Percentiles rank a stretch among this genome's conserved stretches.
Evolutionary conservation across 148 eudicot species (phyloP).

Genomic region (Dysphania ambrosioides): DNA sequence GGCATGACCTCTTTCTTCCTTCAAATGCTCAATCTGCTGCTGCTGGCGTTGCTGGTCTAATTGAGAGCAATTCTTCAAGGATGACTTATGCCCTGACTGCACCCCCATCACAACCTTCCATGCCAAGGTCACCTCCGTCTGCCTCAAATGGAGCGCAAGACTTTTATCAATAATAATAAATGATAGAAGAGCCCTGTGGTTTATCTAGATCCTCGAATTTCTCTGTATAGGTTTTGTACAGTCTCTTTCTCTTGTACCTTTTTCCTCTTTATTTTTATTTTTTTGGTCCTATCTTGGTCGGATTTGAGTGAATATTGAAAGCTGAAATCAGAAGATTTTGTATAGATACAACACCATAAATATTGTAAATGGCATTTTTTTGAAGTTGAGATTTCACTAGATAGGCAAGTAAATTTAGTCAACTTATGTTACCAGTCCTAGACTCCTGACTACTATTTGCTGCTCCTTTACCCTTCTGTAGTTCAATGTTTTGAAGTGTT

Average conservation of each 20-base stretch:
- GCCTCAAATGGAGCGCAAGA: conserved; percentile 49
- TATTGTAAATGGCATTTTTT: conserved; percentile 12
- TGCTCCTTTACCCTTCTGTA: background rate
- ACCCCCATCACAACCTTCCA: conserved; percentile 55
- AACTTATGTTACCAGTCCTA: background rate
- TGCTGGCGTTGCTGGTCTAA: conserved; percentile 95
- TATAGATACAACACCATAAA: background rate
- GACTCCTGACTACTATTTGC: background rate
- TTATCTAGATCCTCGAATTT: background rate
- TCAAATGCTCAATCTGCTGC: conserved; percentile 94
- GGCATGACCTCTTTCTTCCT: conserved; percentile 94
- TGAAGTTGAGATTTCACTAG: background rate
- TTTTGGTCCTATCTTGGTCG: background rate
- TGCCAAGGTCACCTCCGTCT: conserved; percentile 37
- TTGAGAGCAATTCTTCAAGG: conserved; percentile 75
- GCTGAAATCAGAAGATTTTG: conserved; percentile 17
- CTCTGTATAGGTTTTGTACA: conserved; percentile 33
- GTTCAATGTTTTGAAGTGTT: no score
- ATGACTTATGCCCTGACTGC: conserved; percentile 81
- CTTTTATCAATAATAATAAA: conserved; percentile 23
- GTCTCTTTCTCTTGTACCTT: background rate
- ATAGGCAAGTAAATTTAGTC: background rate
- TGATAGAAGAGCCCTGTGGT: background rate
- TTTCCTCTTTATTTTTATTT: conserved; percentile 1
- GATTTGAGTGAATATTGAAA: conserved; percentile 7